Conservation (phyloP, 1,284 basidiomycete species). For the Heliocybe sulcata region DNA sequence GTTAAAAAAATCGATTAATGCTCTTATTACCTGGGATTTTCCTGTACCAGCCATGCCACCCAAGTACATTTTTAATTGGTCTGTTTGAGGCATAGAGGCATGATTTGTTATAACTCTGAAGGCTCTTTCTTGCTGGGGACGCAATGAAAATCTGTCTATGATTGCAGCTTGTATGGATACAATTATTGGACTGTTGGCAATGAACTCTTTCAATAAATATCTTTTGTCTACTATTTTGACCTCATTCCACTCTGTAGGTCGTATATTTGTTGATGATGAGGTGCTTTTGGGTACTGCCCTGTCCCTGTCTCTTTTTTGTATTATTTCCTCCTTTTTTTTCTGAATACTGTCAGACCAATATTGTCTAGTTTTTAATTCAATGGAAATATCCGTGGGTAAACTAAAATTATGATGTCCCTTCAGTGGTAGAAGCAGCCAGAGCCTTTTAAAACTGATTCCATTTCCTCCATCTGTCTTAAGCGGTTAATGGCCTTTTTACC, state of each 20-base stretch:
- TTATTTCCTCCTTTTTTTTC: not conserved
- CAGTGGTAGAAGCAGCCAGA: not conserved
- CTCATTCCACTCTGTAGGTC: not conserved
- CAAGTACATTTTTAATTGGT: conserved; percentile 26
- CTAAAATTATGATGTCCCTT: not conserved
- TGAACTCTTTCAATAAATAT: not conserved
- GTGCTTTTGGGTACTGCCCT: too few relatives aligned
- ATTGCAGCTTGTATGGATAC: not conserved
- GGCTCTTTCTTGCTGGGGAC: conserved; percentile 24
- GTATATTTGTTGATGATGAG: not conserved
- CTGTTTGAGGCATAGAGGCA: conserved; percentile 8
- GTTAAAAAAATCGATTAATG: conserved; percentile 22
- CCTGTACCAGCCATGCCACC: conserved; percentile 32
- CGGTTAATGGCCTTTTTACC: not conserved
- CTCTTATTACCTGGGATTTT: conserved; percentile 34
- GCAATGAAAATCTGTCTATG: conserved; percentile 8
- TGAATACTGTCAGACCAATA: not conserved
- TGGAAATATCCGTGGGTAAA: not conserved
- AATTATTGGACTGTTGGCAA: not conserved
- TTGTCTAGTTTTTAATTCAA: not conserved
- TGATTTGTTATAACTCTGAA: conserved; percentile 26
- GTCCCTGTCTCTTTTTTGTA: not conserved
- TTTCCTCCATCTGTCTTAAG: not conserved
- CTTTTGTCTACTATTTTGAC: not conserved
- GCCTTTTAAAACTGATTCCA: not conserved